These are phyloP conservation scores for Penicillium arizonense DNA, from an alignment of 495 filamentous ascomycete genomes.

Conservation along the genomic window DNA sequence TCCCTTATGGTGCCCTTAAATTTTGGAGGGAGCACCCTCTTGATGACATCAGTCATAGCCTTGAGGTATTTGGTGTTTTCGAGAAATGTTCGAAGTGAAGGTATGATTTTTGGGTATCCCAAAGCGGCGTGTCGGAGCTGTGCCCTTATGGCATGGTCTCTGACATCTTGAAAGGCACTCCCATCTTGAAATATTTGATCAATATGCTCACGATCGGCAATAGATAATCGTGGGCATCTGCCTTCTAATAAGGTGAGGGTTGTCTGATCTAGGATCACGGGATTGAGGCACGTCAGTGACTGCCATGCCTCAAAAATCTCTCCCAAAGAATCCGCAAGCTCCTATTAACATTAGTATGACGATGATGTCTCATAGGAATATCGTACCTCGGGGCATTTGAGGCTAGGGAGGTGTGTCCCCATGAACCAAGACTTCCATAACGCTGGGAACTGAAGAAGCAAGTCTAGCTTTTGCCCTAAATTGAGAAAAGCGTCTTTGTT, in stretches of 20 bases:
- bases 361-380: neutral
- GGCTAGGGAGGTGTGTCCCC: conserved; percentile 5
- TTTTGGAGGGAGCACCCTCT: conserved; percentile 17
- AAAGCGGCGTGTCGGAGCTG: conserved; percentile 9
- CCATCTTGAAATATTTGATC: conserved; percentile 9
- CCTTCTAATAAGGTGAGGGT: conserved; percentile 19
- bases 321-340: conserved; percentile 1
- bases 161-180: conserved; percentile 8
- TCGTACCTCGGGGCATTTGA: conserved; percentile 8
- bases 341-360: conserved; percentile 1
- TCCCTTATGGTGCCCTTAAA: conserved; percentile 18
- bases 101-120: conserved; percentile 18
- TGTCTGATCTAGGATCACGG: conserved; percentile 8
- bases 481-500: neutral
- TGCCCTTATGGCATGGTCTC: conserved; percentile 1
- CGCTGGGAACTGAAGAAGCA: conserved; percentile 6
- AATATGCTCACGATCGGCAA: conserved; percentile 15
- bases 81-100: conserved; percentile 25
- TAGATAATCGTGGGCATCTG: conserved; percentile 13
- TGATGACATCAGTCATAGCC: conserved; percentile 22
- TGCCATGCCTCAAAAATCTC: conserved; percentile 1
- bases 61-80: conserved; percentile 32
- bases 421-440: conserved; percentile 10
- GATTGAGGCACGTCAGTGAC: neutral
- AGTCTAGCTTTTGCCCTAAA: conserved; percentile 3